Percentiles rank a stretch among this genome's conserved stretches.
Evolutionary conservation across 1,139 yeast genomes (phyloP).

Genomic region (Scheffersomyces segobiensis): DNA sequence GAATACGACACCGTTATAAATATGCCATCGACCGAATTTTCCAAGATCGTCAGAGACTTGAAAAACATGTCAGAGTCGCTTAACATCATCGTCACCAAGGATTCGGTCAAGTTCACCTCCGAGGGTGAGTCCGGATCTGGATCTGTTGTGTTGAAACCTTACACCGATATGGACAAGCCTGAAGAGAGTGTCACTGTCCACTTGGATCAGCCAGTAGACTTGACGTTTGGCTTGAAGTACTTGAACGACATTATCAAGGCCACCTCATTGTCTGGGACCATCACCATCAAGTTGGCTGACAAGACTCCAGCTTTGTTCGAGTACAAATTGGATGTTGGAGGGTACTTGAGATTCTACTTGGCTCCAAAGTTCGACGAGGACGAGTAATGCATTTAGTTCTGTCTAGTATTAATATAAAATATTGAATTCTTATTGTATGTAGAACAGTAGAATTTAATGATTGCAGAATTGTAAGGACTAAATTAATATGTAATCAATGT

Average conservation of each 20-base stretch:
- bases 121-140: constrained; percentile 95
- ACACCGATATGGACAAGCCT: constrained; percentile 77
- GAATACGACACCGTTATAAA: constrained; percentile 85
- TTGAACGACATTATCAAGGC: constrained; percentile 91
- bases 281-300: constrained; percentile 83
- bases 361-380: constrained; percentile 98
- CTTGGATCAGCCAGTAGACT: constrained; percentile 82
- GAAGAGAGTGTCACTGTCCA: constrained; percentile 74
- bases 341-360: constrained; percentile 90
- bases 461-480: too few species aligned
- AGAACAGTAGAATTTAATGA: too few species aligned
- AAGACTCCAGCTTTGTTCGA: constrained; percentile 94
- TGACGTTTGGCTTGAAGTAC: constrained; percentile 90
- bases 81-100: constrained; percentile 85
- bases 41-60: constrained; percentile 88
- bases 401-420: not conserved
- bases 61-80: constrained; percentile 84
- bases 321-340: constrained; percentile 83
- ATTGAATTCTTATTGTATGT: too few species aligned
- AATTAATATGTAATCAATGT: too few species aligned
- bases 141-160: constrained; percentile 81
- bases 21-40: constrained; percentile 86
- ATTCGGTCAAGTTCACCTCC: constrained; percentile 84
- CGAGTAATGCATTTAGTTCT: constrained; percentile 38
- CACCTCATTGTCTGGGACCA: constrained; percentile 70